Base-by-base conservation (phyloP, 306 rosid species). In the Malus asiatica region DNA sequence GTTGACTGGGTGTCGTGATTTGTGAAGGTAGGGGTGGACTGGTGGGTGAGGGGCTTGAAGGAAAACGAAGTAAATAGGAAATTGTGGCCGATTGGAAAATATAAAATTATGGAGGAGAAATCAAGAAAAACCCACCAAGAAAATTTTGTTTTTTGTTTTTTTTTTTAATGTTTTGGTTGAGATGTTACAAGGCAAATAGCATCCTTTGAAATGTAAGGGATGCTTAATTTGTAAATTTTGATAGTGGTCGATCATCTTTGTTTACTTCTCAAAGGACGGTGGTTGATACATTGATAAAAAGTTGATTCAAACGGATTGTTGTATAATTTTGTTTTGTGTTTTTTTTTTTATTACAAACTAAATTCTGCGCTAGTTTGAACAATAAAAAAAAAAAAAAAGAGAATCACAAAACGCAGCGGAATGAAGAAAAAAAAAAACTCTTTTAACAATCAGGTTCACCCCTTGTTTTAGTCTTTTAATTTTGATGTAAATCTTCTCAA, bases 71-170 rank as follows among this genome's bases (percentile, higher is more conserved):
- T 27, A 29, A 44, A 74, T 20, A 40, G 42, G 38, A 30, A 15
- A 16, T 19, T 22, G 35, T 55, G 51, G 33, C 12, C 29, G 42
- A 60, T n/a, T 38, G 63, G 55, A 22, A 35, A 73, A 12, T 4
- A 11, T 8, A 1, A n/a, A 23, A n/a, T n/a, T 58, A 58, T 6
- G 55, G 32, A 23, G 55, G 23, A 42, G 55, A 68, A 44, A 68
- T 14, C 11, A 11, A 42, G n/a, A 40, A 5, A 20, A 29, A 42
- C 55, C 55, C 55, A 22, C 19, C 32, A 0, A 13, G 42, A 71
- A 73, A 84, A 66, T 87, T 87, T 89, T 81, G 79, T 25, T 25
- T 87, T 87, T 89, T 81, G 79, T 5, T 79, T 78, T 27, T 77
- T 15, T 29, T 5, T 5, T 6, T 27, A 1, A 66, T 18, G 59